These are phyloP conservation scores for Aspergillus asperescens DNA, from an alignment of 495 filamentous ascomycete species.

Conservation along the genomic window DNA sequence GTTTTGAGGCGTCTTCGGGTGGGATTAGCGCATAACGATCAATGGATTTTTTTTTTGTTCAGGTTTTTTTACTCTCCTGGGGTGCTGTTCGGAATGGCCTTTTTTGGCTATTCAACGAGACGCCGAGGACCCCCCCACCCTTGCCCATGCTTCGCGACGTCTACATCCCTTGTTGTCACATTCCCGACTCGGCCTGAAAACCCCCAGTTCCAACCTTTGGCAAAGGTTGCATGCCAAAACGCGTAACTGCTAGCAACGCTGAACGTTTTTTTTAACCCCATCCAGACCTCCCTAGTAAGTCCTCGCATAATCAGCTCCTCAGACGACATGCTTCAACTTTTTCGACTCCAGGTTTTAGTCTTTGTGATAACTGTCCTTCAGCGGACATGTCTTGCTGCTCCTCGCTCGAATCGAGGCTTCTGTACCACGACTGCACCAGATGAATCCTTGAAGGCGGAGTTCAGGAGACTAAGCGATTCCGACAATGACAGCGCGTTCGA, in stretches of 20 bases:
- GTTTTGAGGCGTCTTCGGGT: slow-evolving; percentile 13
- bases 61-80: too few species aligned
- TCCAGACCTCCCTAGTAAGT: background rate
- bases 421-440: slow-evolving; percentile 38
- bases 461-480: slow-evolving; percentile 24
- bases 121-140: background rate
- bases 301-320: background rate
- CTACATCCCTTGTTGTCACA: slow-evolving; percentile 16
- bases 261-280: slow-evolving; percentile 4
- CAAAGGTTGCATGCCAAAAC: slow-evolving; percentile 11
- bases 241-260: slow-evolving; percentile 13
- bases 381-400: slow-evolving; percentile 19
- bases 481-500: slow-evolving; percentile 1
- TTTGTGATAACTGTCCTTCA: slow-evolving; percentile 20
- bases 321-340: slow-evolving; percentile 23
- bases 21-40: slow-evolving; percentile 2
- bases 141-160: background rate
- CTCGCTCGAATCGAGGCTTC: slow-evolving; percentile 23
- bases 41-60: background rate
- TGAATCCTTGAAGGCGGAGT: slow-evolving; percentile 24
- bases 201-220: background rate
- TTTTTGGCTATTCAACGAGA: background rate
- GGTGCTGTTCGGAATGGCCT: too few species aligned
- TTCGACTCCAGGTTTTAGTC: slow-evolving; percentile 20
- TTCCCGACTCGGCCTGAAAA: slow-evolving; percentile 3